Base-by-base conservation (phyloP, 2,329 filamentous ascomycete genomes). In the Exophiala xenobiotica region DNA sequence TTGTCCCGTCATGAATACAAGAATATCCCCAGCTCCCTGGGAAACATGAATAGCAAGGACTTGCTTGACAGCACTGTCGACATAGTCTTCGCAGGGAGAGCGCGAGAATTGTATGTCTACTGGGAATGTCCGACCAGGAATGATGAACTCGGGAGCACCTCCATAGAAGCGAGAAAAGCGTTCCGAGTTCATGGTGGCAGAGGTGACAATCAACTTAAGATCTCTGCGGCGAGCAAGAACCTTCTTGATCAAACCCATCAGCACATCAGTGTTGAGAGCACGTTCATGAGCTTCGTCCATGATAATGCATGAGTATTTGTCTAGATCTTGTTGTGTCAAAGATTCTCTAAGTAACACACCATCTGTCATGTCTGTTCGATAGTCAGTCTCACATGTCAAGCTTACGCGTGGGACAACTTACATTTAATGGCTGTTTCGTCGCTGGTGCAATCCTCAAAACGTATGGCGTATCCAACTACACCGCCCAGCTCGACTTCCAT, bases 261-360 rank as follows among this genome's bases (percentile, higher is more conserved):
- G 74, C 14, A 99, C 92, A 68, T 99, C 93, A 0, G 93, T 99
- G 65, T 99, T 97, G 43, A 99, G 74, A 1, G 93, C 92, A 68
- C 93, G 82, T 70, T 99, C 93, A 78, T 99, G 93, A 3, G 93
- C 95, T 74, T 99, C 93, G 67, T 99, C 93, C 93, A 99, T 99
- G 70, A 99, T 99, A 63, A 99, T 90, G 67, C 91, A 96, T 11
- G 92, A 96, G 68, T 99, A 99, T 59, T 89, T 88, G 69, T 97
- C 93, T 39, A 99, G 77, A 67, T 99, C 92, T 5, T 87, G 83
- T 68, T 97, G 92, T 53, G 90, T 91, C 8, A 99, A 78, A 4
- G 90, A 96, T 65, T 99, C 95, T 73, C 93, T 82, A 24, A 99
- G 79, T 38, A 99, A 75, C 18, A 99, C 89, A 74, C 93, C 93